These are phyloP conservation scores for Allium fistulosum DNA, from an alignment of 106 monocot species.

Conservation along the genomic window DNA sequence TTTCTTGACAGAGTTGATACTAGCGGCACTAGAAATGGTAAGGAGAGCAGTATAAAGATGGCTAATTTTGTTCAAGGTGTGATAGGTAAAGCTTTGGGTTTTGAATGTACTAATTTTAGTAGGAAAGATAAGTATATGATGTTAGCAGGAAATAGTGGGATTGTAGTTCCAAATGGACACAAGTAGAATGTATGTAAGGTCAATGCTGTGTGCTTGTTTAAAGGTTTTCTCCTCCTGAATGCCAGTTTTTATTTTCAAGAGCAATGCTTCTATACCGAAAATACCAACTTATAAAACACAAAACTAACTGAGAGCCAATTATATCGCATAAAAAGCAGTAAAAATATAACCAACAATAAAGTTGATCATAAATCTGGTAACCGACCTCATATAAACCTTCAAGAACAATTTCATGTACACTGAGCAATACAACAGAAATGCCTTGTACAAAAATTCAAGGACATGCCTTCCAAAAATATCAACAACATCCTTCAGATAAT, in stretches of 20 bases:
- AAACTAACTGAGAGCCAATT: no score
- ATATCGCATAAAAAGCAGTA: no score
- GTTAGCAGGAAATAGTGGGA: slow-evolving; percentile 68
- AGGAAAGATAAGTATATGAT: slow-evolving; percentile 80
- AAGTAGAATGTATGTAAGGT: no score
- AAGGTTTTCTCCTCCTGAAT: not conserved
- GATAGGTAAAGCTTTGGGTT: slow-evolving; percentile 55
- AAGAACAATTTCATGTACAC: no score
- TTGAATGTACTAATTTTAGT: slow-evolving; percentile 47
- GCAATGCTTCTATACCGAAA: not conserved
- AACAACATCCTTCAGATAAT: not conserved
- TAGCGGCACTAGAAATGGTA: slow-evolving; percentile 1
- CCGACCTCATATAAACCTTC: no score
- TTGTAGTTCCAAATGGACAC: slow-evolving; percentile 9
- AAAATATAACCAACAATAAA: no score
- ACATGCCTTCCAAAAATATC: not conserved
- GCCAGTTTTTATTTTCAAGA: not conserved
- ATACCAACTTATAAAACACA: no score
- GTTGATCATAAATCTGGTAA: no score
- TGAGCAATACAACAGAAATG: no score
- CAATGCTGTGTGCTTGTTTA: no score
- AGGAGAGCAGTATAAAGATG: slow-evolving; percentile 23
- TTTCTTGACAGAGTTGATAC: slow-evolving; percentile 31
- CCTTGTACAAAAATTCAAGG: no score
- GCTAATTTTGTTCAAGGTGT: slow-evolving; percentile 54